Base-by-base conservation (phyloP, 441 rosid species). In the Dalechampia spathulata region DNA sequence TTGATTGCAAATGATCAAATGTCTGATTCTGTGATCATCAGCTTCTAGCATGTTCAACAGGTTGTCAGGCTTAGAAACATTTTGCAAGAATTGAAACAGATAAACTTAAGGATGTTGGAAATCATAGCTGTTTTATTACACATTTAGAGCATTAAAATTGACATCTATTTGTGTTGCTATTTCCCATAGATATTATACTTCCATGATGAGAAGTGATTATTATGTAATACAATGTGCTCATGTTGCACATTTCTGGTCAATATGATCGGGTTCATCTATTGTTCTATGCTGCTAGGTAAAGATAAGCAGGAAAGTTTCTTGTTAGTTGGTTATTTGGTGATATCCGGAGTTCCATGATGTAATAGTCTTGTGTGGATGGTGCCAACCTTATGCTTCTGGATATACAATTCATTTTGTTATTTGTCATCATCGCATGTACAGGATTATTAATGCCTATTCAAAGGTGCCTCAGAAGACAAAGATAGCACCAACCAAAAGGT, bases 381-480 rank as follows among this genome's bases (percentile, higher is more conserved):
- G 16, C 16, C 26, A 47, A 22, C 11, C 16, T 21, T 49, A 39
- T 39, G 38, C 54, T 37, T 53, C 12, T n/a, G 6, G 1, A 34
- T 11, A 2, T 57, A 27, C 15, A 26, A 14, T 1, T 38, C 22
- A 20, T n/a, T 10, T 14, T 15, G 48, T 4, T 38, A n/a, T 39
- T 13, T 44, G 0, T 16, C n/a, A 39, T 54, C 22, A 72, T 71
- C 55, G 42, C 43, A 34, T 80, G 39, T 58, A 5, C 78, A 88
- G 96, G 75, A 78, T 91, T 69, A 85, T 91, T 37, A 75, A 51
- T 70, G 98, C 98, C 20, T 91, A 82, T 62, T 74, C 89, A 61
- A 88, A 91, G 73, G 91, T 76, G 47, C 90, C 95, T 68, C 87
- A 73, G 58, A 87, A 80, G 74, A 68, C 87, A 58, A 82, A 64